Evolutionary conservation across 2,329 filamentous ascomycete genomes (phyloP).

Genomic region (Trichophyton rubrum): DNA sequence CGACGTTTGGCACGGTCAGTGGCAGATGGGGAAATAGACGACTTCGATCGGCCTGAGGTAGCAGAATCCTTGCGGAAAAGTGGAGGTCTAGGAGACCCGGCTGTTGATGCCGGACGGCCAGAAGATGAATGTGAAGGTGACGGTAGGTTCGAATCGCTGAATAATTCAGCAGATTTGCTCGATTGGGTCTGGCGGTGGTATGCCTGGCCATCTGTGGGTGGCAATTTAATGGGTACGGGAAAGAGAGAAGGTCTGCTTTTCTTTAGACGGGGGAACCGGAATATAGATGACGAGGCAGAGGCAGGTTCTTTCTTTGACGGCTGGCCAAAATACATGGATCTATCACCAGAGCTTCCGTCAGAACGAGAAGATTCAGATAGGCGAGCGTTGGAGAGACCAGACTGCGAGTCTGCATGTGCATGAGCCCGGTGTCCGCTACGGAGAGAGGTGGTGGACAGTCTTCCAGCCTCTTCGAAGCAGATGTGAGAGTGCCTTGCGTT

Average conservation of each 20-base stretch:
- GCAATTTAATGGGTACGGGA: constrained; percentile 67
- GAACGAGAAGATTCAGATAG: constrained; percentile 82
- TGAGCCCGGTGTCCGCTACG: constrained; percentile 49
- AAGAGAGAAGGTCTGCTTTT: constrained; percentile 69
- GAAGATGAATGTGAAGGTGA: constrained; percentile 43
- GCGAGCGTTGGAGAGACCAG: constrained; percentile 25
- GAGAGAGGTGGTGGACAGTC: constrained; percentile 37
- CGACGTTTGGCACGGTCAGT: constrained; percentile 43
- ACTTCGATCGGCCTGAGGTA: constrained; percentile 54
- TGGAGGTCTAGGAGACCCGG: constrained; percentile 31
- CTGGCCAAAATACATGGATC: constrained; percentile 45
- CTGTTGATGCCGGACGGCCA: constrained; percentile 37
- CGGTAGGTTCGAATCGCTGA: constrained; percentile 26
- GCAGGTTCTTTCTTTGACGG: constrained; percentile 51
- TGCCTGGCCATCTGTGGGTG: constrained; percentile 30
- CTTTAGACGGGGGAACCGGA: constrained; percentile 64
- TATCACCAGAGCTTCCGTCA: constrained; percentile 66
- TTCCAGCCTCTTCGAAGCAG: constrained; percentile 50
- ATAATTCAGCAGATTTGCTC: constrained; percentile 17
- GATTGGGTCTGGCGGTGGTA: constrained; percentile 12
- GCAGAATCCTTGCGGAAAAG: constrained; percentile 50
- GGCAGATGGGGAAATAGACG: constrained; percentile 46
- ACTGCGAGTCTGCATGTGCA: constrained; percentile 28
- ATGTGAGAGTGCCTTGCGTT: constrained; percentile 34
- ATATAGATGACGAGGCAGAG: constrained; percentile 59